Percentiles rank a stretch among this genome's conserved stretches.
Evolutionary conservation across 768 basidiomycete genomes (phyloP).

Genomic region (Stropharia rugosoannulata): DNA sequence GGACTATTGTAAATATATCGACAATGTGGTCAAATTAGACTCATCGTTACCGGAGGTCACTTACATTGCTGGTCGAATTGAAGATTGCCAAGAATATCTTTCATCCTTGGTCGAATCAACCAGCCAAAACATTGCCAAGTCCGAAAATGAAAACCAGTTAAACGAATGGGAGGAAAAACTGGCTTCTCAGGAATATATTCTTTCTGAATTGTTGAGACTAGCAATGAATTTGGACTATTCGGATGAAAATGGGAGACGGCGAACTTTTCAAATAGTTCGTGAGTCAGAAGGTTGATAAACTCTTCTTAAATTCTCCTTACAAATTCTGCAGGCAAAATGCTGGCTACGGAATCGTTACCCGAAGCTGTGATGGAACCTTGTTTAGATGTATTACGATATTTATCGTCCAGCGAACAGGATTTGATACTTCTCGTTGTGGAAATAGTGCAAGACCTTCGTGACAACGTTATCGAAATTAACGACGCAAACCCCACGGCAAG

Average conservation of each 20-base stretch:
- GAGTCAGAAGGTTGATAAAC: conserved; percentile 30
- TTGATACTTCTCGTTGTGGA: conserved; percentile 89
- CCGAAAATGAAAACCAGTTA: conserved; percentile 32
- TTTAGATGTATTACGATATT: conserved; percentile 76
- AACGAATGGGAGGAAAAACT: conserved; percentile 45
- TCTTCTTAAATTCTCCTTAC: not conserved
- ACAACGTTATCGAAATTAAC: conserved; percentile 39
- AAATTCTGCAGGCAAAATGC: conserved; percentile 65
- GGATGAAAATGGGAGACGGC: conserved; percentile 87
- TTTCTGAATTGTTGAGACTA: conserved; percentile 80
- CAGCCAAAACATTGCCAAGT: not conserved
- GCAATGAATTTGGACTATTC: conserved; percentile 84
- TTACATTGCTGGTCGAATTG: conserved; percentile 71
- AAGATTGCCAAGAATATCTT: conserved; percentile 60
- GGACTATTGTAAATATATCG: conserved; percentile 65
- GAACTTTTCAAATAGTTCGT: conserved; percentile 87
- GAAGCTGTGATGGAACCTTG: conserved; percentile 68
- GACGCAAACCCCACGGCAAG: conserved; percentile 23
- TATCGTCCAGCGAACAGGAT: conserved; percentile 77
- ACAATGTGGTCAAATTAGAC: conserved; percentile 65
- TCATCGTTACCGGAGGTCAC: conserved; percentile 81
- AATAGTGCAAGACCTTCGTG: conserved; percentile 78
- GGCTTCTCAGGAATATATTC: conserved; percentile 58
- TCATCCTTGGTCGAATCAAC: not conserved
- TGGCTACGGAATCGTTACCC: conserved; percentile 69